phyloP scores from a whole-genome alignment of 495 filamentous ascomycete species.

The Lophiostoma macrostomum region DNA sequence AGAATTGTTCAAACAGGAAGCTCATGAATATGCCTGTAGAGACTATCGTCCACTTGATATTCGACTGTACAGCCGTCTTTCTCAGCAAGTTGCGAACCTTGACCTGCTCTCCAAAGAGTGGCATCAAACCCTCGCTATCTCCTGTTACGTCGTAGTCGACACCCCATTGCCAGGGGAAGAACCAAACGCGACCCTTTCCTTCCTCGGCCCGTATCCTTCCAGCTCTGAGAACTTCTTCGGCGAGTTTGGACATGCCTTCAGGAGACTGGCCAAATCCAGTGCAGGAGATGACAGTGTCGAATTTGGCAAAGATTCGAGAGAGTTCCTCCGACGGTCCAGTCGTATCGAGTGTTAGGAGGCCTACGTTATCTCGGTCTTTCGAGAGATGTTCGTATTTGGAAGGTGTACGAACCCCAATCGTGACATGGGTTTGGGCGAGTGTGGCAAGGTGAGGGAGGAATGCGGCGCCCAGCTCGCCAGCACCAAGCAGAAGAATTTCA shows the following conservation, averaged over 20 bases:
- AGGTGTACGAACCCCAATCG: conserved; percentile 51
- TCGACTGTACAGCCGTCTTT: conserved; percentile 37
- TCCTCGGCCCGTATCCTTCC: conserved; percentile 25
- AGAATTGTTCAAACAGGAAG: conserved; percentile 57
- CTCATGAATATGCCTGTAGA: conserved; percentile 63
- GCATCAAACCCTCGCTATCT: conserved; percentile 50
- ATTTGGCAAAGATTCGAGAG: conserved; percentile 45
- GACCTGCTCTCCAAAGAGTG: conserved; percentile 60
- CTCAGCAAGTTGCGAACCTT: conserved; percentile 54
- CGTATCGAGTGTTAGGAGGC: conserved; percentile 51
- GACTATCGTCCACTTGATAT: conserved; percentile 56
- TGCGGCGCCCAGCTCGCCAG: conserved; percentile 58
- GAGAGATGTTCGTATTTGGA: conserved; percentile 45
- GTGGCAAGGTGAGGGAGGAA: conserved; percentile 50
- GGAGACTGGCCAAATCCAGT: conserved; percentile 52
- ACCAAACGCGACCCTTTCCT: conserved; percentile 35
- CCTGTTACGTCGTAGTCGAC: conserved; percentile 63
- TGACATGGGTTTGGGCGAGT: conserved; percentile 39
- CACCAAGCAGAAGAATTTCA: conserved; percentile 57
- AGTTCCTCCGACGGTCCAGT: conserved; percentile 43
- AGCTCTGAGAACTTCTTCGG: conserved; percentile 50
- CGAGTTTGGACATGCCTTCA: conserved; percentile 52
- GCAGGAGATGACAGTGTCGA: conserved; percentile 53
- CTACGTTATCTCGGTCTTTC: too few species aligned
- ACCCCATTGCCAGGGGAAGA: conserved; percentile 66